These are phyloP conservation scores for Jacaranda copaia DNA, from an alignment of 257 asterid genomes.

Conservation along the genomic window DNA sequence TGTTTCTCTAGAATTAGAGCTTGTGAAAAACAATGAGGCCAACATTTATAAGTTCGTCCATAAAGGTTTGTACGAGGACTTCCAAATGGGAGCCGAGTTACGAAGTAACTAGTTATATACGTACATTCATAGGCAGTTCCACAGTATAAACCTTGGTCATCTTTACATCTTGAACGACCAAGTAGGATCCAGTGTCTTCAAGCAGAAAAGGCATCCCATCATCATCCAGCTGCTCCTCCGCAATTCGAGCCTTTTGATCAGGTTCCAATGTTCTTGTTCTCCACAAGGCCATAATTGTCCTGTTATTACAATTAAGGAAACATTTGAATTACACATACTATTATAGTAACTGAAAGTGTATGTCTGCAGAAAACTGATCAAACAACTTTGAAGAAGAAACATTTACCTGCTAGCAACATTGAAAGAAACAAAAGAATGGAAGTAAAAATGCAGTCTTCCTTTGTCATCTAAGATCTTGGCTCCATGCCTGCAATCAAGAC, in stretches of 20 bases:
- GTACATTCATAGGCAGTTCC: slow-evolving; percentile 72
- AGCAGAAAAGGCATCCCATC: slow-evolving; percentile 51
- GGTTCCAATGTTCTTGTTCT: slow-evolving; percentile 69
- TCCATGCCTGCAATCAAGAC: slow-evolving; percentile 80
- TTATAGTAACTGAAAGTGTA: background rate
- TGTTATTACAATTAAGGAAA: slow-evolving; percentile 40
- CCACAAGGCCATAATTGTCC: slow-evolving; percentile 91
- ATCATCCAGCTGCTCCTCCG: slow-evolving; percentile 61
- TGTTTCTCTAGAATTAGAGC: background rate
- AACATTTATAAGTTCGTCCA: background rate
- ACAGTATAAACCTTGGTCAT: slow-evolving; percentile 64
- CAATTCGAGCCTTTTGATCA: slow-evolving; percentile 62
- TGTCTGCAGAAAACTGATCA: background rate
- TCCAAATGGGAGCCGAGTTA: background rate
- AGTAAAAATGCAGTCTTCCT: slow-evolving; percentile 85
- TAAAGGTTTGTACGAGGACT: background rate
- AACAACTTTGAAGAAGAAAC: slow-evolving; percentile 15
- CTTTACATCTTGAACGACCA: slow-evolving; percentile 64
- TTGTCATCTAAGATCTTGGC: slow-evolving; percentile 78
- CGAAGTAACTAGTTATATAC: slow-evolving; percentile 29
- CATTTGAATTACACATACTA: background rate
- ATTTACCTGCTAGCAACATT: slow-evolving; percentile 78
- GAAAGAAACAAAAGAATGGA: slow-evolving; percentile 86
- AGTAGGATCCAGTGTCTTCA: slow-evolving; percentile 59
- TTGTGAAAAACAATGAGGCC: background rate